phyloP scores from a whole-genome alignment of 2,329 filamentous ascomycete species.

The Beauveria medogensis region DNA sequence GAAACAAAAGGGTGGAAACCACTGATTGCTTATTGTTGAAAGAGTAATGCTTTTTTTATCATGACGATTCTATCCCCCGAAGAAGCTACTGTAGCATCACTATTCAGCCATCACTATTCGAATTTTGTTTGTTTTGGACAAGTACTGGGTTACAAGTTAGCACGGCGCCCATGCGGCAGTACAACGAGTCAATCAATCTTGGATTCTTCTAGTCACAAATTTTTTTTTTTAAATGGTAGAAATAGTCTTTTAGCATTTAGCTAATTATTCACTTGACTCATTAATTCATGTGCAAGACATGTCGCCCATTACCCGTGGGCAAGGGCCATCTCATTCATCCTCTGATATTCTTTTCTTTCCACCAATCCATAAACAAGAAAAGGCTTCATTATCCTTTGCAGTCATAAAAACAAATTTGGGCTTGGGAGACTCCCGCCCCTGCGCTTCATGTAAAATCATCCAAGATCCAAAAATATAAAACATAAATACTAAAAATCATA shows the following conservation, averaged over 20 bases:
- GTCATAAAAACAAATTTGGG: not conserved
- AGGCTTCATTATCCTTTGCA: slow-evolving; percentile 6
- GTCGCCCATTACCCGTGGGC: not conserved
- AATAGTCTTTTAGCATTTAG: slow-evolving; percentile 6
- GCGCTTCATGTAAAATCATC: slow-evolving; percentile 5
- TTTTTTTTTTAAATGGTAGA: not conserved
- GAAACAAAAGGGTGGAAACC: too few relatives aligned
- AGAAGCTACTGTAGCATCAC: too few relatives aligned
- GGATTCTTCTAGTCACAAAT: too few relatives aligned
- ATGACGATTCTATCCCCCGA: too few relatives aligned
- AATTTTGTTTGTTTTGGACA: too few relatives aligned
- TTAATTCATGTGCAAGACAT: slow-evolving; percentile 9
- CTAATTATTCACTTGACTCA: slow-evolving; percentile 9
- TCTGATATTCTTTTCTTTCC: not conserved
- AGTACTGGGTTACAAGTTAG: too few relatives aligned
- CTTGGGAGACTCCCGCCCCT: not conserved
- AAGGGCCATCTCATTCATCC: slow-evolving; percentile 1
- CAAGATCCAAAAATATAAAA: not conserved
- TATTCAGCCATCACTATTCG: too few relatives aligned
- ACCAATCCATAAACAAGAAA: not conserved
- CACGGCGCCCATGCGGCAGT: too few relatives aligned
- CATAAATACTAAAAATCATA: slow-evolving; percentile 2
- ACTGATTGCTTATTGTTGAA: too few relatives aligned
- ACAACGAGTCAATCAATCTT: too few relatives aligned
- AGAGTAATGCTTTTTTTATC: too few relatives aligned